Base-by-base conservation (phyloP, 176 grass and related monocot genomes). In the Raddia distichophylla region DNA sequence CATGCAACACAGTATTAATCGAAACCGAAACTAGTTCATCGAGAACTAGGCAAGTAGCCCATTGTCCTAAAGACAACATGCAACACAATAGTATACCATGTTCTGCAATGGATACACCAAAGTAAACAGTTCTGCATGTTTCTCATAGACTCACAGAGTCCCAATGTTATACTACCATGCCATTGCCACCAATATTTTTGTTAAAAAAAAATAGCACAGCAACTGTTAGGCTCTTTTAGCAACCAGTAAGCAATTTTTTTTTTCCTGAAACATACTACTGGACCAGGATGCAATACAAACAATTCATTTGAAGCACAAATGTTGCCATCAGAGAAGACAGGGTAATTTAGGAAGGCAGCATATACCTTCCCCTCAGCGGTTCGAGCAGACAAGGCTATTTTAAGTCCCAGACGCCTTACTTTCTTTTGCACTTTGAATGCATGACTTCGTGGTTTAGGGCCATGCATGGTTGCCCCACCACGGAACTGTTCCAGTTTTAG, bases 341-440 rank as follows among this genome's bases (percentile, higher is more conserved):
- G 60, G 6, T 59, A 47, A 27, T 40, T 77, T 35, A 19, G 53
- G 18, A 62, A 60, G 19, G 32, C 4, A 52, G 60, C 9, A 88
- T 15, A 81, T 85, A 88, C 93, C 96, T 95, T 99, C 33, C 93
- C 93, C 78, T 99, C 93, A 60, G 91, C 91, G 2, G 82, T 91
- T n/a, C 93, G 72, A 84, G 86, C 93, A 67, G 93, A 98, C 63
- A 99, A 79, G 15, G 96, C 96, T 75, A 98, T 92, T 85, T 98
- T 98, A 64, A 93, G 89, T 75, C 90, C 90, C 27, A 99, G 72
- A 49, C 80, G 89, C 0, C 85, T 59, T 55, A 99, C 90, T 86
- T 95, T 99, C 93, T 99, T 95, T 74, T 91, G 92, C 55, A 91
- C 85, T 76, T 99, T 95, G 80, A 95, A 88, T 13, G 90, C 91